A percentile compares a stretch with the other conserved stretches of the same genome.
phyloP scores from a whole-genome alignment of 148 eudicot genomes.

The Euryodendron excelsum region DNA sequence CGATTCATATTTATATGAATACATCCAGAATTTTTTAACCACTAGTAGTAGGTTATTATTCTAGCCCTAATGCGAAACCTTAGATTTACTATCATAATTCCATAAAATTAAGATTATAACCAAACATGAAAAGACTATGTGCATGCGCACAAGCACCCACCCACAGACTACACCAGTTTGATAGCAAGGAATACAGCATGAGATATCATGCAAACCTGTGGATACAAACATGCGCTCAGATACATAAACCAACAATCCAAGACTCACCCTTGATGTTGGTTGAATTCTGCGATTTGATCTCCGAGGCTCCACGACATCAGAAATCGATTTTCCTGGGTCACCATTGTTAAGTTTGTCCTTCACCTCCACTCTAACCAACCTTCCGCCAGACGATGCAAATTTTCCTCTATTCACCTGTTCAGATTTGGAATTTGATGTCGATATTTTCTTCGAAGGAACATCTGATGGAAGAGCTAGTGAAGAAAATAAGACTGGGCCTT shows the following conservation, averaged over 20 bases:
- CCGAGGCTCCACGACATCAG: constrained; percentile 69
- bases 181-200: not conserved
- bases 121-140: not conserved
- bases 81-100: not conserved
- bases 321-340: constrained; percentile 25
- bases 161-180: not conserved
- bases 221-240: not conserved
- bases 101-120: not conserved
- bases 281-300: constrained; percentile 92
- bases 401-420: constrained; percentile 58
- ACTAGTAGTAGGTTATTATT: not conserved
- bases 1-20: too few species aligned
- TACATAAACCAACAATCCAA: not conserved
- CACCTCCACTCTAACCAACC: constrained; percentile 42
- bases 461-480: constrained; percentile 39
- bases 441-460: constrained; percentile 46
- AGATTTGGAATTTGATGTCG: constrained; percentile 39
- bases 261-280: constrained; percentile 89
- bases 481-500: constrained; percentile 54
- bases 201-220: not conserved
- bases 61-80: not conserved
- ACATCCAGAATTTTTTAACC: not conserved
- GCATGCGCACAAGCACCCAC: not conserved
- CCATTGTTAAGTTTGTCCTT: constrained; percentile 34
- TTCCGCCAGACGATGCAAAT: constrained; percentile 40